Conservation (phyloP, 148 eudicot species). For the Chenopodium berlandieri region DNA sequence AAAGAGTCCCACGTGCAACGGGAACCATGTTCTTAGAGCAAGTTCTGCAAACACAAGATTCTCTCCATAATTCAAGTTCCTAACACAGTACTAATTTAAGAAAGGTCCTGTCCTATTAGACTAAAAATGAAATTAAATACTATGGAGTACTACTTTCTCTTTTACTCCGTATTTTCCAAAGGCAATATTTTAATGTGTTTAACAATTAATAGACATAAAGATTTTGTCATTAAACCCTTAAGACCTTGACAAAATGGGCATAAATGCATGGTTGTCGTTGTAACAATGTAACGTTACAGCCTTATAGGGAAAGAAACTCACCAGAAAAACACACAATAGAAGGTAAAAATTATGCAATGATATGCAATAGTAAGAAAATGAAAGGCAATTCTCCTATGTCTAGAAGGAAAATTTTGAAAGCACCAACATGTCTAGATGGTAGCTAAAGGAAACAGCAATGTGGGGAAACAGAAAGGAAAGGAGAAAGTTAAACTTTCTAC, state of each 20-base stretch:
- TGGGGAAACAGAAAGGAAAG: not conserved
- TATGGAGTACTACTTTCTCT: not conserved
- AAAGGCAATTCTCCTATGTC: not conserved
- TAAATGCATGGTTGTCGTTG: not conserved
- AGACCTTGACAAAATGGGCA: not conserved
- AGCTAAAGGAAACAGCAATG: constrained; percentile 6
- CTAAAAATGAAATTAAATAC: not conserved
- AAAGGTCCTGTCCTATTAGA: constrained; percentile 17
- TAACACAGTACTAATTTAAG: constrained; percentile 5
- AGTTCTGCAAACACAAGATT: constrained; percentile 24
- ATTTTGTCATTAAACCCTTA: not conserved
- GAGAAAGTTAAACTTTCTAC: constrained; percentile 10
- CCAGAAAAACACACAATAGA: not conserved
- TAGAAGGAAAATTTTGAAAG: constrained; percentile 12
- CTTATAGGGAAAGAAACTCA: not conserved
- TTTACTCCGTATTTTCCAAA: not conserved
- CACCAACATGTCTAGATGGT: constrained; percentile 19
- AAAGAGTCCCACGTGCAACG: constrained; percentile 37
- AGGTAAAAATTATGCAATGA: not conserved
- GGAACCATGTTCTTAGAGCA: constrained; percentile 31
- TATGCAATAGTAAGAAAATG: not conserved
- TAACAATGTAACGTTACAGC: not conserved
- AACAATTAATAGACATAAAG: not conserved
- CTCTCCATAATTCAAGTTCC: constrained; percentile 2
- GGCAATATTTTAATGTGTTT: not conserved